These are phyloP conservation scores for Ophiostoma triangulosporum DNA, from an alignment of 2,329 filamentous ascomycete genomes.

Conservation along the genomic window DNA sequence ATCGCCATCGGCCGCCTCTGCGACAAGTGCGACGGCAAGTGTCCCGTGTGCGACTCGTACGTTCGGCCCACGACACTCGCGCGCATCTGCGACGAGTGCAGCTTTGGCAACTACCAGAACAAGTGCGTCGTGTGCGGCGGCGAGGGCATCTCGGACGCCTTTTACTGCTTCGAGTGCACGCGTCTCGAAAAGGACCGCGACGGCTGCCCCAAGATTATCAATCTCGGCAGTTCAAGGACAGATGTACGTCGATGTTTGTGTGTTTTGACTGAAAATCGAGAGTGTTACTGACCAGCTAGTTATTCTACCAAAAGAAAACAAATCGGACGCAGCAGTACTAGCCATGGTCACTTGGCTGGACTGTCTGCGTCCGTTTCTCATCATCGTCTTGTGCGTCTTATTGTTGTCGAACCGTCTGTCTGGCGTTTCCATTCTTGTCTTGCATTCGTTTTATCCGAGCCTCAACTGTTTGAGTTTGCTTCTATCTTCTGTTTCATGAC, in stretches of 20 bases:
- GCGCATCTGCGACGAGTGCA: conserved; percentile 98
- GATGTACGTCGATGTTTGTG: conserved; percentile 46
- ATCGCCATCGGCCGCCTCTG: conserved; percentile 97
- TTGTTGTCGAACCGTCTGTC: no score
- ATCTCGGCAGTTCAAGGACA: conserved; percentile 86
- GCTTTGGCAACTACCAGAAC: conserved; percentile 99
- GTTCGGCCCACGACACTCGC: conserved; percentile 94
- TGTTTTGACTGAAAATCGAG: background rate
- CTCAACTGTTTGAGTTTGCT: no score
- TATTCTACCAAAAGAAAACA: conserved; percentile 55
- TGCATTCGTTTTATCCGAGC: no score
- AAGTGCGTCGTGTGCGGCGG: conserved; percentile 98
- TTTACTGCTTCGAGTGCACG: conserved; percentile 99
- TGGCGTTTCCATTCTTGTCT: background rate
- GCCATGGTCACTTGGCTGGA: conserved; percentile 21
- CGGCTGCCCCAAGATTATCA: conserved; percentile 98
- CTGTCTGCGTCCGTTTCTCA: background rate
- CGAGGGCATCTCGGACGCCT: conserved; percentile 88
- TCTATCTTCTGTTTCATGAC: no score
- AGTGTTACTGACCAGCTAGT: conserved; percentile 21
- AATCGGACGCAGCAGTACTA: conserved; percentile 47
- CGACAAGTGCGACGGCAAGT: conserved; percentile 99
- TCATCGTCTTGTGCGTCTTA: background rate
- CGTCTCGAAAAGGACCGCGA: conserved; percentile 92
- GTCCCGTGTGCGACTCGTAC: conserved; percentile 97